Evolutionary conservation across 1,284 basidiomycete species (phyloP), one percentile per base, ranked within the genome.

Genomic region (Pseudozyma sp.): DNA sequence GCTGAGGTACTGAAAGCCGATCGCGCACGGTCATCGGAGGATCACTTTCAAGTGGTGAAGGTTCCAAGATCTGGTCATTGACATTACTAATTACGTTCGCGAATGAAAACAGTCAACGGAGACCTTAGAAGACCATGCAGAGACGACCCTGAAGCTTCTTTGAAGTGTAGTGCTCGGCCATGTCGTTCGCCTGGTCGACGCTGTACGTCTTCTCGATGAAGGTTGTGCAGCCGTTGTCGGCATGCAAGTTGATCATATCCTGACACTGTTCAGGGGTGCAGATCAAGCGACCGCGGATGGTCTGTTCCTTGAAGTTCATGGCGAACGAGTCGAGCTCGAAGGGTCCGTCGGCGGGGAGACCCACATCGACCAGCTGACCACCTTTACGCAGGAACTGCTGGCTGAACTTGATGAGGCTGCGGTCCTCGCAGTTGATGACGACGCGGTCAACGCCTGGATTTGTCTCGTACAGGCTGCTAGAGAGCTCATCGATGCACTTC

Each of bases 291-390:
- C 78, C 78, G 19, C 66, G 57, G 37, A 80, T 69, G 34, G 70
- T 79, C 59, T 80, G 78, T 61, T 80, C 78, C 56, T 79, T 79
- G 72, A 80, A 80, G 61, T 71, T 79, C 47, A 80, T 55, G 17
- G 71, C 69, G 40, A 80, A 80, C 0, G 74, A 42, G 39, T 79
- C 77, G 11, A 80, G 43, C 65, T 78, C 74, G 19, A 80, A 70
- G 0, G 78, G 75, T 1, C 75, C 75, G 35, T 77, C 78, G 19
- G 78, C 66, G 4, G 78, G 78, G 16, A 80, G 64, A 9, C 78
- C 78, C 5, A 80, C 76, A 44, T 80, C 78, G 57, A 67, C 67
- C 10, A 80, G 68, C 49, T 69, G 51, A 16, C 77, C 77, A 19
- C 78, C 78, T 37, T 77, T 79, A 19, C 78, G 69, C n/a, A 77